Percentiles rank a stretch among this genome's conserved stretches.
These are phyloP conservation scores for Irpex lacteus DNA, from an alignment of 1,284 basidiomycete species.

Conservation along the genomic window DNA sequence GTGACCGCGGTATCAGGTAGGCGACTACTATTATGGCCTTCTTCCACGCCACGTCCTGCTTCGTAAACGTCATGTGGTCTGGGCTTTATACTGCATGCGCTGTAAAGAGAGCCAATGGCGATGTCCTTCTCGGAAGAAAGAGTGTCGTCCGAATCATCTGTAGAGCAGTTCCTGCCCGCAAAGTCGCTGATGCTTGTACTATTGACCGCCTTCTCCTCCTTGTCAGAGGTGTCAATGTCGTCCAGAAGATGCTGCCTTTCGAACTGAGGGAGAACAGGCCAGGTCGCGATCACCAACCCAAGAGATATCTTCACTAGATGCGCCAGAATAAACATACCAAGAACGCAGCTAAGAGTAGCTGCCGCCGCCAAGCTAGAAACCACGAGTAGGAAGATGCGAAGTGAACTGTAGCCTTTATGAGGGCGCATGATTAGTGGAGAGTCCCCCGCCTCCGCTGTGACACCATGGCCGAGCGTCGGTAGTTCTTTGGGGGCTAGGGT, in stretches of 20 bases:
- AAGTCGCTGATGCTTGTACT: background rate
- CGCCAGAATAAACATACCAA: conserved; percentile 32
- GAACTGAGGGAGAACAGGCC: conserved; percentile 33
- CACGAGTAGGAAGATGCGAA: conserved; percentile 31
- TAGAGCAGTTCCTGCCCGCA: background rate
- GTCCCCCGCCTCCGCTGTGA: background rate
- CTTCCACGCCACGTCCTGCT: conserved; percentile 37
- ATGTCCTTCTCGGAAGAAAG: background rate
- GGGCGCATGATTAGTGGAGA: background rate
- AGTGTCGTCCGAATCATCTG: background rate
- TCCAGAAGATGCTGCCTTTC: conserved; percentile 24
- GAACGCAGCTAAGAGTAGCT: conserved; percentile 34
- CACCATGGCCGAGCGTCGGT: background rate
- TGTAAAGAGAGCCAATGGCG: background rate
- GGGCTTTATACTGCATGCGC: background rate
- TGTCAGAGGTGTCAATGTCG: conserved; percentile 10
- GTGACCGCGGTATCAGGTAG: conserved; percentile 15
- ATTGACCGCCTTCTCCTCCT: conserved; percentile 16
- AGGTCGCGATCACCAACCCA: conserved; percentile 29
- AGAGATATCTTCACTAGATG: conserved; percentile 31
- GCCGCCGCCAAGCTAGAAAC: conserved; percentile 37
- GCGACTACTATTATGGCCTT: conserved; percentile 20
- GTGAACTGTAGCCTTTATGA: conserved; percentile 5
- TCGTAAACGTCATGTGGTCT: conserved; percentile 22
- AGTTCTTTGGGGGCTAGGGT: background rate